phyloP scores from a whole-genome alignment of 176 grass and related monocot species.

The Saccharum spontaneum region DNA sequence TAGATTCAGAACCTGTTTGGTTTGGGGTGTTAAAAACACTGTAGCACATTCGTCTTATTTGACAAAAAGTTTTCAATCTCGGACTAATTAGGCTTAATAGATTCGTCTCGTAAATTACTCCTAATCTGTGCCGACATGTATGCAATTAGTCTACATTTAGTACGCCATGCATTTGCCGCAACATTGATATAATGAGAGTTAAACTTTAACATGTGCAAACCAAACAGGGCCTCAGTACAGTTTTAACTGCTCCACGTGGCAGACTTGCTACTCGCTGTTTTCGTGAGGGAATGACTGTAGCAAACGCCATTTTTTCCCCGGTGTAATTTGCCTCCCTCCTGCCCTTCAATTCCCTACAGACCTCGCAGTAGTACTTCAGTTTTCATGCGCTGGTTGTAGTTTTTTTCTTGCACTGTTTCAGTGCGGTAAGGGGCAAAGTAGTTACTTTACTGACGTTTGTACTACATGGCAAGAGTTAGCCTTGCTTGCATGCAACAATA shows the following conservation, averaged over 20 bases:
- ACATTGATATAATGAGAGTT: too few species aligned
- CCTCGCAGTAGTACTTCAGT: neutral
- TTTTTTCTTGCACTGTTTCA: constrained; percentile 24
- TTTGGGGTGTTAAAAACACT: too few species aligned
- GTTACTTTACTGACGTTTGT: constrained; percentile 16
- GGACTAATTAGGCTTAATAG: too few species aligned
- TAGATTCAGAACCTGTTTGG: constrained; percentile 23
- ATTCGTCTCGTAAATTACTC: too few species aligned
- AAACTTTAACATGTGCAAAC: too few species aligned
- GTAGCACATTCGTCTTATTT: too few species aligned
- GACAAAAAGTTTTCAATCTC: too few species aligned
- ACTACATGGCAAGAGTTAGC: neutral
- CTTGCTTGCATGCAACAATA: neutral
- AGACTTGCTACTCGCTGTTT: constrained; percentile 21
- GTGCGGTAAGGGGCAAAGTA: constrained; percentile 5
- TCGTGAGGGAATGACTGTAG: constrained; percentile 26
- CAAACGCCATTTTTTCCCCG: constrained; percentile 27
- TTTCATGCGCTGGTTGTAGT: constrained; percentile 2
- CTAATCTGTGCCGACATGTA: too few species aligned
- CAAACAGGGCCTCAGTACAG: too few species aligned
- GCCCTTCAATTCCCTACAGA: constrained; percentile 17
- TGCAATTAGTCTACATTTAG: too few species aligned
- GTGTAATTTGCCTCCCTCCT: neutral
- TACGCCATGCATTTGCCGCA: too few species aligned
- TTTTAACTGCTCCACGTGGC: constrained; percentile 49